Evolutionary conservation across 164 flowering plant species (phyloP).

Genomic region (Dillenia suffruticosa): DNA sequence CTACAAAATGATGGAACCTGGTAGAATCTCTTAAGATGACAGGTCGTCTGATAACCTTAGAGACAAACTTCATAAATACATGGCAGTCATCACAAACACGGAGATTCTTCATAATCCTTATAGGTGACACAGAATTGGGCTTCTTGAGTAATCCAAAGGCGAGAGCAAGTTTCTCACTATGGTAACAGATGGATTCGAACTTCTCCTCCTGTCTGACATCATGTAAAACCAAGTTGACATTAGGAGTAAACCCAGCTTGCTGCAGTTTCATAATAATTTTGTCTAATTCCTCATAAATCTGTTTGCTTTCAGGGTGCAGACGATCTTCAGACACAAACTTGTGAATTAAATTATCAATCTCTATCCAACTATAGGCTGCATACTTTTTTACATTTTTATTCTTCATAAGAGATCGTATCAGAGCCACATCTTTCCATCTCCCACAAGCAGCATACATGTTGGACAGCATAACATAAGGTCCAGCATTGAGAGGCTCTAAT

Average conservation of each 20-base stretch:
- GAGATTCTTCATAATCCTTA: slow-evolving; percentile 35
- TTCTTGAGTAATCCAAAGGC: slow-evolving; percentile 24
- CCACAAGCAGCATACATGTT: slow-evolving; percentile 33
- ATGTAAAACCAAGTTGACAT: slow-evolving; percentile 23
- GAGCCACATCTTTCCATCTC: slow-evolving; percentile 32
- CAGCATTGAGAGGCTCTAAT: slow-evolving; percentile 27
- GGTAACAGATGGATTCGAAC: slow-evolving; percentile 23
- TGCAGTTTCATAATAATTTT: slow-evolving; percentile 14
- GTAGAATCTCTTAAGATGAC: slow-evolving; percentile 30
- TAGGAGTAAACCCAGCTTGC: slow-evolving; percentile 24
- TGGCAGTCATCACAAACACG: slow-evolving; percentile 36
- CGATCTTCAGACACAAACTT: slow-evolving; percentile 35
- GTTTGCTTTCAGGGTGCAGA: slow-evolving; percentile 24
- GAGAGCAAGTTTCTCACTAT: slow-evolving; percentile 39
- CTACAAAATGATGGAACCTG: slow-evolving; percentile 9
- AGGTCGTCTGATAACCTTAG: slow-evolving; percentile 12
- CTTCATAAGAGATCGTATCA: slow-evolving; percentile 31
- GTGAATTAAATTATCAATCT: slow-evolving; percentile 21
- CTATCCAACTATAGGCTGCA: slow-evolving; percentile 38
- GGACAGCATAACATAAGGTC: slow-evolving; percentile 34
- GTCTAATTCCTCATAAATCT: slow-evolving; percentile 22
- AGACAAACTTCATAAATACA: slow-evolving; percentile 29
- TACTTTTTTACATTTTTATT: slow-evolving; percentile 22
- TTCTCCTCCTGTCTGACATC: slow-evolving; percentile 29
- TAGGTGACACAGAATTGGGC: slow-evolving; percentile 18